Evolutionary conservation across 768 basidiomycete species (phyloP).

Genomic region (Obba rivulosa): DNA sequence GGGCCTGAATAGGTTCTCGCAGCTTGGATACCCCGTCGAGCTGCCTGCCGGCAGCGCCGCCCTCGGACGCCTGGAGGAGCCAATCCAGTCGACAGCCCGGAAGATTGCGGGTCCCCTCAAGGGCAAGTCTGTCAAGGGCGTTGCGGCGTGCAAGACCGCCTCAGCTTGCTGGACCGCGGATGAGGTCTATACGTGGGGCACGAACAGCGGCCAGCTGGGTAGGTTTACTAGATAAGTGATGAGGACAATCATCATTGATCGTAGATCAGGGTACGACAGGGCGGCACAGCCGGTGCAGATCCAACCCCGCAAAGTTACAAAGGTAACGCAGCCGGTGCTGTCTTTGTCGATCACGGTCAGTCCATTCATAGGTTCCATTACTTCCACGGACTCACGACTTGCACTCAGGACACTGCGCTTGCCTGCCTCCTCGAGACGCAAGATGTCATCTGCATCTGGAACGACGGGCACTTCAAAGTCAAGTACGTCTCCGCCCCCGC

Average conservation of each 20-base stretch:
- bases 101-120: slow-evolving; percentile 70
- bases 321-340: slow-evolving; percentile 63
- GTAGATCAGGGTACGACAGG: slow-evolving; percentile 65
- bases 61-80: slow-evolving; percentile 48
- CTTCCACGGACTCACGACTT: neutral
- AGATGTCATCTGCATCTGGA: slow-evolving; percentile 82
- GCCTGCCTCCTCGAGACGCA: slow-evolving; percentile 71
- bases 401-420: slow-evolving; percentile 69
- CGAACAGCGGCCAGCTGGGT: slow-evolving; percentile 91
- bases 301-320: slow-evolving; percentile 75
- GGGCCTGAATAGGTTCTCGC: slow-evolving; percentile 86
- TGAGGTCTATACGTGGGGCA: slow-evolving; percentile 86
- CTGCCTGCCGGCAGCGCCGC: slow-evolving; percentile 30
- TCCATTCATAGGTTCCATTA: neutral
- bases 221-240: slow-evolving; percentile 12
- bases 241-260: too few relatives aligned
- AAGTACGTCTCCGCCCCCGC: slow-evolving; percentile 37
- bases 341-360: slow-evolving; percentile 68
- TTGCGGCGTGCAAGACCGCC: slow-evolving; percentile 82
- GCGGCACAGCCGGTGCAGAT: slow-evolving; percentile 68
- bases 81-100: slow-evolving; percentile 70
- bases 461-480: slow-evolving; percentile 70
- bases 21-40: slow-evolving; percentile 85
- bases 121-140: slow-evolving; percentile 73
- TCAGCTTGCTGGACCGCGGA: slow-evolving; percentile 82